Evolutionary conservation across 495 filamentous ascomycete species (phyloP).

Genomic region (Podospora pseudopauciseta): DNA sequence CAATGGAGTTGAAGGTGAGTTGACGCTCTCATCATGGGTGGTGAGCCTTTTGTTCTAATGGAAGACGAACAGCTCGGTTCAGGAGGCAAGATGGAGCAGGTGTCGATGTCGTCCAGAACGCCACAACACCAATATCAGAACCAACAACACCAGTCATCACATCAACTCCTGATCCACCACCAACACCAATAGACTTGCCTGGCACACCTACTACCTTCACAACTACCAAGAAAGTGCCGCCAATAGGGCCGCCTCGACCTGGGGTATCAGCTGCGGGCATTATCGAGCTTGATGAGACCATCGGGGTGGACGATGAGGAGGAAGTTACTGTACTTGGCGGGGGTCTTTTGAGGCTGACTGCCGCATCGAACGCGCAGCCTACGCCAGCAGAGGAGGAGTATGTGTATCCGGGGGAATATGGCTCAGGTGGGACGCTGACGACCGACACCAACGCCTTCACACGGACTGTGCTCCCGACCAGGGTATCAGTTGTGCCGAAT

Average conservation of each 20-base stretch:
- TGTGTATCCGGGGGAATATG: conserved; percentile 20
- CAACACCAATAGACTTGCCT: neutral
- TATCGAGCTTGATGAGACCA: neutral
- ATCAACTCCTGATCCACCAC: neutral
- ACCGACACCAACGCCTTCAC: conserved; percentile 19
- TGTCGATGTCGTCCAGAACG: conserved; percentile 7
- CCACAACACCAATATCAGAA: conserved; percentile 5
- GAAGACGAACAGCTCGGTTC: conserved; percentile 6
- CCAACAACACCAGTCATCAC: neutral
- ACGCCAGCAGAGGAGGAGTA: conserved; percentile 15
- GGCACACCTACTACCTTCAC: neutral
- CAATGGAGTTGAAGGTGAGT: conserved; percentile 26
- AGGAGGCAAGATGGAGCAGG: conserved; percentile 13
- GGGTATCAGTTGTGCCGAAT: conserved; percentile 15
- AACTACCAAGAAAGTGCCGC: neutral
- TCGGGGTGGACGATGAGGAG: neutral
- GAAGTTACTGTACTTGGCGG: neutral
- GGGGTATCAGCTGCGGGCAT: neutral
- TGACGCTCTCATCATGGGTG: neutral
- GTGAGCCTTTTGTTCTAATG: conserved; percentile 3
- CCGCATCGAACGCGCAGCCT: conserved; percentile 3
- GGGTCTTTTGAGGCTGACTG: neutral
- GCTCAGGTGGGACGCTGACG: conserved; percentile 18
- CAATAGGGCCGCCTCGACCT: neutral
- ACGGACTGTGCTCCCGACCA: conserved; percentile 19